A percentile compares a stretch with the other conserved stretches of the same genome.
These are phyloP conservation scores for Penicillium sp. DNA, from an alignment of 2,329 filamentous ascomycete genomes.

Conservation along the genomic window DNA sequence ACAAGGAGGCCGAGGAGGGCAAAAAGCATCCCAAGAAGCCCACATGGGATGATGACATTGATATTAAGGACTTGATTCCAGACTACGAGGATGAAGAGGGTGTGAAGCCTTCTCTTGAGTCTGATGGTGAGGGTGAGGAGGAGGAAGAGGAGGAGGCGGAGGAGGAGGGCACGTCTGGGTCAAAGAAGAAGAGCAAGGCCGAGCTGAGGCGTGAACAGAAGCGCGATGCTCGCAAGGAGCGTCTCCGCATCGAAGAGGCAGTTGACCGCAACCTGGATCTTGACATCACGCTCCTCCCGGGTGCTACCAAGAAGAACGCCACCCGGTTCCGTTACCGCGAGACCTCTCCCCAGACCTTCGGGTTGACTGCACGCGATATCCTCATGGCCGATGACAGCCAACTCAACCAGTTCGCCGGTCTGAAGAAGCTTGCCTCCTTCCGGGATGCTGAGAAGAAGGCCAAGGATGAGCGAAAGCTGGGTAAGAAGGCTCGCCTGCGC, in stretches of 20 bases:
- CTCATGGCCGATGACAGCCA: conserved; percentile 83
- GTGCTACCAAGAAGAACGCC: conserved; percentile 56
- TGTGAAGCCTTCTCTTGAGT: conserved; percentile 56
- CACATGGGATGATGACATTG: conserved; percentile 95
- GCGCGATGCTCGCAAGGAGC: conserved; percentile 77
- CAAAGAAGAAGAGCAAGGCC: conserved; percentile 50
- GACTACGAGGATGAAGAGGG: conserved; percentile 79
- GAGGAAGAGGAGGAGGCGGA: conserved; percentile 52
- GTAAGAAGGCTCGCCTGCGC: conserved; percentile 87
- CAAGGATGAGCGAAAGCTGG: conserved; percentile 82
- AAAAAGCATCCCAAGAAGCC: conserved; percentile 74
- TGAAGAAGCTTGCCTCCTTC: conserved; percentile 94
- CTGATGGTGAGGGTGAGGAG: conserved; percentile 59
- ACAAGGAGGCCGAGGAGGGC: conserved; percentile 59
- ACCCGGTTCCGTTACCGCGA: conserved; percentile 86
- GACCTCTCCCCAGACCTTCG: conserved; percentile 86
- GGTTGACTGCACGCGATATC: conserved; percentile 87
- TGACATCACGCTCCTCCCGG: conserved; percentile 64
- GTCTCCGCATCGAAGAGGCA: conserved; percentile 79
- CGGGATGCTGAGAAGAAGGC: conserved; percentile 86
- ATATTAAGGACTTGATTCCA: conserved; percentile 88
- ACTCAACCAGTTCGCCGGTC: conserved; percentile 85
- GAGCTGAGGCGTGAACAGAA: conserved; percentile 62
- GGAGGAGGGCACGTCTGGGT: conserved; percentile 49
- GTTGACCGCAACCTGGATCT: conserved; percentile 81